Conservation (phyloP, 1,139 yeast species). For the Pichia inconspicua region DNA sequence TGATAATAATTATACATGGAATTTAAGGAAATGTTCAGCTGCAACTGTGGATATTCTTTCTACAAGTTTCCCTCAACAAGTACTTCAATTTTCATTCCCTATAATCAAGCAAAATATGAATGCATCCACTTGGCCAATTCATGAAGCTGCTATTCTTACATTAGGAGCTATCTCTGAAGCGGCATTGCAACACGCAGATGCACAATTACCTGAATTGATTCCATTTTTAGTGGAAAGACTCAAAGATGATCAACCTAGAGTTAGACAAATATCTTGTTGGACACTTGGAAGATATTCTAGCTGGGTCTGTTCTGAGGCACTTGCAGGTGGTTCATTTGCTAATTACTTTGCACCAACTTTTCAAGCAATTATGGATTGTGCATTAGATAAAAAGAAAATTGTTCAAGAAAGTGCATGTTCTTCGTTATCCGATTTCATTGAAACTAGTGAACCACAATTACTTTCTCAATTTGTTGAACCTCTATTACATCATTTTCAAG, state of each 20-base stretch:
- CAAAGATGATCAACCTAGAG: constrained; percentile 71
- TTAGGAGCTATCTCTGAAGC: constrained; percentile 94
- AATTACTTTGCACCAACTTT: constrained; percentile 70
- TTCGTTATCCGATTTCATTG: constrained; percentile 76
- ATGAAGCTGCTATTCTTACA: constrained; percentile 91
- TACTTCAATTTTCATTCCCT: constrained; percentile 64
- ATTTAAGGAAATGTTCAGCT: constrained; percentile 85
- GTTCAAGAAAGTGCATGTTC: constrained; percentile 94
- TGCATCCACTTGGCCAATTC: constrained; percentile 71
- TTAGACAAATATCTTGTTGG: constrained; percentile 93
- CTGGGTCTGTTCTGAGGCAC: constrained; percentile 71
- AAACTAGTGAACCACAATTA: constrained; percentile 56
- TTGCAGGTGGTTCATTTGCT: constrained; percentile 53
- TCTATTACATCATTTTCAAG: constrained; percentile 59
- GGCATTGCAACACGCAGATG: constrained; percentile 63
- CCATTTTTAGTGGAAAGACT: constrained; percentile 81
- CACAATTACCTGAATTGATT: constrained; percentile 69
- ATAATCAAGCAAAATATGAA: constrained; percentile 62
- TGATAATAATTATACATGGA: constrained; percentile 75
- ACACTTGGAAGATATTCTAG: constrained; percentile 76
- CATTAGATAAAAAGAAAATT: constrained; percentile 75
- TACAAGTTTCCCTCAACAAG: constrained; percentile 56
- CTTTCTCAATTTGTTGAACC: constrained; percentile 55
- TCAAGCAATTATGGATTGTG: constrained; percentile 64
- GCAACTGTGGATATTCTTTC: constrained; percentile 84